These are phyloP conservation scores for Terana coerulea DNA, from an alignment of 768 basidiomycete genomes.

Conservation along the genomic window DNA sequence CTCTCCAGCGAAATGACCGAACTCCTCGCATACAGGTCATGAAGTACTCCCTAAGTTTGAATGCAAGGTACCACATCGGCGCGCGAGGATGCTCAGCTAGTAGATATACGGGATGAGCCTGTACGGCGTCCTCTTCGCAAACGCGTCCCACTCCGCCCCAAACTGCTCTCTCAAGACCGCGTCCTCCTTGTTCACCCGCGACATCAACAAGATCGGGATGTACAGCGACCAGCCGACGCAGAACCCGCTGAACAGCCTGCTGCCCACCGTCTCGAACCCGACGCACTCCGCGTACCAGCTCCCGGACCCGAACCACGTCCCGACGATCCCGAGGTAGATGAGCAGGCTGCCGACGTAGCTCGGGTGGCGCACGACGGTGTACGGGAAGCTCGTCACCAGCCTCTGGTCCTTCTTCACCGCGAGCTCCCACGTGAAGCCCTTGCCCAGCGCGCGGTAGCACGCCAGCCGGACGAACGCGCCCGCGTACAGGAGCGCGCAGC, in stretches of 20 bases:
- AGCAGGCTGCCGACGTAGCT: constrained; percentile 11
- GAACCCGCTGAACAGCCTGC: background rate
- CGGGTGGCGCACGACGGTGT: constrained; percentile 18
- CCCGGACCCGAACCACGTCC: constrained; percentile 5
- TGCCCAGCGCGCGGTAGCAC: constrained; percentile 25
- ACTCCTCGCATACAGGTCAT: no score
- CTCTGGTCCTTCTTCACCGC: constrained; percentile 21
- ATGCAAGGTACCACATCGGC: no score
- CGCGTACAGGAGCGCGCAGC: background rate
- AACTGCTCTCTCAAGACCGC: constrained; percentile 9
- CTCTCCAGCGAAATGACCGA: no score
- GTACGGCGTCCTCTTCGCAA: constrained; percentile 7
- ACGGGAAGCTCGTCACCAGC: constrained; percentile 15
- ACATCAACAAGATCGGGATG: background rate
- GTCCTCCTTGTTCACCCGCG: constrained; percentile 6
- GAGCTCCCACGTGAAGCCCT: constrained; percentile 27
- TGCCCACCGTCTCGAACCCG: background rate
- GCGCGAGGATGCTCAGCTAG: no score
- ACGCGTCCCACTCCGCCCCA: constrained; percentile 9
- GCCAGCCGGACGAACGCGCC: background rate
- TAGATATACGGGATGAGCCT: constrained; percentile 10
- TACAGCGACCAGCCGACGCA: background rate
- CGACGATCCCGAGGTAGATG: constrained; percentile 6
- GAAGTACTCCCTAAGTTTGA: no score
- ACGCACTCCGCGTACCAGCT: constrained; percentile 5